Evolutionary conservation across 163 green algal genomes (phyloP).

Genomic region (Chlorella variabilis): DNA sequence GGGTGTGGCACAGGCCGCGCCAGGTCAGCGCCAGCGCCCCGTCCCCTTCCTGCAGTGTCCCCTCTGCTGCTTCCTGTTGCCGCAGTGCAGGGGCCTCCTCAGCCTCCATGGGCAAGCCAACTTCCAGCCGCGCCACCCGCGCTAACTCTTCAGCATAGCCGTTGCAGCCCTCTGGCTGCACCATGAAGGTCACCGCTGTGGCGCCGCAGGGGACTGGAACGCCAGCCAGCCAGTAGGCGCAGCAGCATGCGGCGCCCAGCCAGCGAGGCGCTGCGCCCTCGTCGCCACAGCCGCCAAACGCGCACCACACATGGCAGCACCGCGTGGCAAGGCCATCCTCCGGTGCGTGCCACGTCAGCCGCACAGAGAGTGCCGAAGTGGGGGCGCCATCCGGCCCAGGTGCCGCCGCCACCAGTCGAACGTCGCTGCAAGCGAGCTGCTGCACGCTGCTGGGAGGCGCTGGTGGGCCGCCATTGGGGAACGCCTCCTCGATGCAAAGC

Average conservation of each 20-base stretch:
- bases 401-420: not conserved
- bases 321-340: not conserved
- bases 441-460: not conserved
- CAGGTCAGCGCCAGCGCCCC: no score
- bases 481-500: conserved; percentile 15
- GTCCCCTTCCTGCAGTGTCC: no score
- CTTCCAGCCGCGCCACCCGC: not conserved
- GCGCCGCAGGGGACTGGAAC: not conserved
- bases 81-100: no score
- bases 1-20: no score
- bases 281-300: not conserved
- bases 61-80: no score
- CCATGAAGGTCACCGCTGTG: not conserved
- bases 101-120: not conserved
- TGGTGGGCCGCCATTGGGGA: not conserved
- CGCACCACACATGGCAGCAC: conserved; percentile 18
- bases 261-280: not conserved
- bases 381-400: no score
- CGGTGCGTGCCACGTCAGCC: not conserved
- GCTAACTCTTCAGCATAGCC: not conserved
- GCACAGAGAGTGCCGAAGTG: not conserved
- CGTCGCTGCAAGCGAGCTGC: not conserved
- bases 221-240: not conserved
- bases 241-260: not conserved
- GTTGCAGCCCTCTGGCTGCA: conserved; percentile 27